Base-by-base conservation (phyloP, 2,329 filamentous ascomycete genomes). In the Coniochaeta sp. region DNA sequence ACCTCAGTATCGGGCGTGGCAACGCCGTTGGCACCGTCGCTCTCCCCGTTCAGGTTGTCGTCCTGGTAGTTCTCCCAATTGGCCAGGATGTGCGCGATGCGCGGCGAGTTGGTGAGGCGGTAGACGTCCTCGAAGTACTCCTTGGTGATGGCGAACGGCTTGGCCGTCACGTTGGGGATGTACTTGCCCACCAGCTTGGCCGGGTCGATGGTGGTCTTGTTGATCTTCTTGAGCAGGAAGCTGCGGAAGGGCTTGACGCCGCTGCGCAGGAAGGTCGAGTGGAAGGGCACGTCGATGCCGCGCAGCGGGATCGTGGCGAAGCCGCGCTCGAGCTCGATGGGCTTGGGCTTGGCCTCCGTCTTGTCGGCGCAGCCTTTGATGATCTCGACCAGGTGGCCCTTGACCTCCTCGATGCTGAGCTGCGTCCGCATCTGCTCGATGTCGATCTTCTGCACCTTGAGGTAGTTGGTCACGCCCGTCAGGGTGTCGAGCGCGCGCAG, bases 41-140 rank as follows among this genome's bases (percentile, higher is more conserved):
- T 77, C 54, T 75, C 71, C 60, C 74, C 77, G 10, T 67, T 71
- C 28, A 61, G 70, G 47, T 69, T 66, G 36, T 83, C 80, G 56
- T 83, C 80, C 67, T 84, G 80, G 72, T 89, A 91, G 74, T 86
- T 88, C 57, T 91, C 89, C 89, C 89, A 91, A 79, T 97, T 96
- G 66, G 91, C 90, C 73, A 97, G 74, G 63, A 93, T 88, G 61
- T 89, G 84, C 50, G 87, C 89, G 71, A 93, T 92, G 75, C 88
- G 84, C 65, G 85, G 85, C 61, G 84, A 87, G 78, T 96, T 97
- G 59, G 95, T 99, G 73, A 99, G 78, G 69, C 87, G 86, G 79
- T 98, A 98, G 57, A 99, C 96, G 72, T 98, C 95, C 83, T 99
- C 93, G 77, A 99, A 99, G 80, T 99, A 99, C 79, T 98, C 95